Base-by-base conservation (phyloP, 2,329 filamentous ascomycete genomes). In the Chaetomiaceae sp. region DNA sequence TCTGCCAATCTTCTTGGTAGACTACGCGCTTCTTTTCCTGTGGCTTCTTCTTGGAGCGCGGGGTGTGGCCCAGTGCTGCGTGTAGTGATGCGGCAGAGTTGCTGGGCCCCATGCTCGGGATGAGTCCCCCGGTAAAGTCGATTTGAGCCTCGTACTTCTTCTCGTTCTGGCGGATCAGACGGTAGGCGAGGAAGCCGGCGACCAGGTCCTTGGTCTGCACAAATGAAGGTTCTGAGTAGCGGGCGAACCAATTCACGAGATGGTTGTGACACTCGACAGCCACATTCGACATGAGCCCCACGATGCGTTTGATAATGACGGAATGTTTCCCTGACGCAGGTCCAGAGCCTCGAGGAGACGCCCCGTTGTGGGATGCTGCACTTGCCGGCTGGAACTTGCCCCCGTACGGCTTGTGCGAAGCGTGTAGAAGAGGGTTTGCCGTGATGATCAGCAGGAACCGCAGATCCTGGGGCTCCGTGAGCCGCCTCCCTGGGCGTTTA, bases 1-100 rank as follows among this genome's bases (percentile, higher is more conserved):
- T 81, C 66, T 96, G 90, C 91, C 91, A 96, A 63, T 96, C 91
- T 52, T 92, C 87, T 17, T 78, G 76, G 64, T 93, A 95, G 0
- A 82, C 70, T 2, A 82, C 75, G 55, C 74, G 74, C 58, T 79
- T 80, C 7, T 75, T 68, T 27, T 79, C 76, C 47, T 79, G 79
- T 17, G 72, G 66, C 62, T 77, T 81, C 63, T 79, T 82, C 10
- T 73, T 69, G 3, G 30, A 16, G 9, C 37, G 38, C 16, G 27
- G 33, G 6, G 39, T 6, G 10, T 75, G 67, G 17, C 77, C 84
- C 16, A 95, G 75, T n/a, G 87, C 87, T 30, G 88, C 86, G 63
- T 93, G 87, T 5, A 95, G 73, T 54, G 86, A 84, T 2, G 85
- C 85, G 7, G 84, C 80, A 43, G 80, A 78, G 5, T 81, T 78